Conservation (phyloP, 306 rosid species). For the Chamaecrista fasciculata region DNA sequence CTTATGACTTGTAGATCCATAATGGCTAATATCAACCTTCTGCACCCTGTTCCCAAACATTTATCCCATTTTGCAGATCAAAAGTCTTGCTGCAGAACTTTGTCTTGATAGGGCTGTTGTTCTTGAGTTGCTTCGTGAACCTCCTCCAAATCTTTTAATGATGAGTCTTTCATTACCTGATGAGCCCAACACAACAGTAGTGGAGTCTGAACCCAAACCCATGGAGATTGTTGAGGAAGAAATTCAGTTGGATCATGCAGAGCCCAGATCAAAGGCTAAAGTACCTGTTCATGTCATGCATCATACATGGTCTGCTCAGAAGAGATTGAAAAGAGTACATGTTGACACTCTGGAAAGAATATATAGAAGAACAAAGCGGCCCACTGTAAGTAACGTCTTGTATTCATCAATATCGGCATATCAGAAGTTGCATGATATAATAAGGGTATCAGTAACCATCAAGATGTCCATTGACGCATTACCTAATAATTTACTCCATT, state of each 20-base stretch:
- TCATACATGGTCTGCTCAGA: conserved; percentile 59
- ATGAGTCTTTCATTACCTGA: conserved; percentile 74
- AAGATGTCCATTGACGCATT: neutral
- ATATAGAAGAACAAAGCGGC: conserved; percentile 76
- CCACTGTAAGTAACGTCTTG: conserved; percentile 69
- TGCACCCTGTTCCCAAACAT: conserved; percentile 18
- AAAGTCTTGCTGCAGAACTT: conserved; percentile 82
- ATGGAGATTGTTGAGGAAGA: conserved; percentile 42
- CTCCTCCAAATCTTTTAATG: conserved; percentile 82
- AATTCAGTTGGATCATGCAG: conserved; percentile 21
- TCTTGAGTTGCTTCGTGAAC: conserved; percentile 81
- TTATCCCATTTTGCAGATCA: conserved; percentile 55
- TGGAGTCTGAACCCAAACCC: conserved; percentile 41
- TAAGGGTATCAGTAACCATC: neutral
- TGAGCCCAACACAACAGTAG: conserved; percentile 37
- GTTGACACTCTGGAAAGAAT: conserved; percentile 77
- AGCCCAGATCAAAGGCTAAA: conserved; percentile 36
- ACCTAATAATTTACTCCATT: neutral
- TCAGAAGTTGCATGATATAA: conserved; percentile 12
- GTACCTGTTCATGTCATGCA: conserved; percentile 76
- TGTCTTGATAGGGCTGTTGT: conserved; percentile 88
- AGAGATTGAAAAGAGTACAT: conserved; percentile 76
- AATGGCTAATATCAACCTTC: conserved; percentile 18
- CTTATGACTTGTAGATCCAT: neutral
- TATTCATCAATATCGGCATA: neutral